Conservation (phyloP, 345 rosid species). For the Arabidopsis suecica region DNA sequence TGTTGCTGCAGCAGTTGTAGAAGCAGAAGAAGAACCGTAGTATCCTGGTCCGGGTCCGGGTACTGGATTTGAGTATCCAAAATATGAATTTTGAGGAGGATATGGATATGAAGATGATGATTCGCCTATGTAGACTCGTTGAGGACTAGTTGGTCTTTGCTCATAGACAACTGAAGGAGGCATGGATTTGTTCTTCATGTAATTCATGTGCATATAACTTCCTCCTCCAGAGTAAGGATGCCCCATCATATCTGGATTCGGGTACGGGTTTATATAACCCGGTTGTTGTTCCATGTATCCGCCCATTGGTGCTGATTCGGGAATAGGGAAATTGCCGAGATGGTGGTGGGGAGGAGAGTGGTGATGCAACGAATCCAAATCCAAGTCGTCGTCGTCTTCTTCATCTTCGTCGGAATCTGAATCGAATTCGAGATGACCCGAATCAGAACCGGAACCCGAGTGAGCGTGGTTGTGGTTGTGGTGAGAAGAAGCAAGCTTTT, state of each 20-base stretch:
- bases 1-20: slow-evolving; percentile 42
- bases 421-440: slow-evolving; percentile 65
- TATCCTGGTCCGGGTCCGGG: slow-evolving; percentile 47
- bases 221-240: slow-evolving; percentile 42
- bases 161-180: slow-evolving; percentile 67
- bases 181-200: slow-evolving; percentile 71
- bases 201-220: slow-evolving; percentile 72
- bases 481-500: slow-evolving; percentile 29
- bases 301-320: slow-evolving; percentile 35
- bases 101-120: slow-evolving; percentile 60
- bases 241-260: slow-evolving; percentile 42
- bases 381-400: slow-evolving; percentile 49
- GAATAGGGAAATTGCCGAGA: slow-evolving; percentile 29
- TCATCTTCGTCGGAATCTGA: slow-evolving; percentile 58
- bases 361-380: slow-evolving; percentile 47
- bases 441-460: slow-evolving; percentile 70
- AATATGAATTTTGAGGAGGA: slow-evolving; percentile 42
- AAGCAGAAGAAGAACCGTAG: slow-evolving; percentile 38
- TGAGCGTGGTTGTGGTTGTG: slow-evolving; percentile 39
- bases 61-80: slow-evolving; percentile 48
- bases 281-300: slow-evolving; percentile 45
- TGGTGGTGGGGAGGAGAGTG: slow-evolving; percentile 62
- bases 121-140: slow-evolving; percentile 65
- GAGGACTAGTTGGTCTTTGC: slow-evolving; percentile 65
- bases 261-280: slow-evolving; percentile 39